Conservation (phyloP, 2,329 filamentous ascomycete species). For the Penicillium griseofulvum region DNA sequence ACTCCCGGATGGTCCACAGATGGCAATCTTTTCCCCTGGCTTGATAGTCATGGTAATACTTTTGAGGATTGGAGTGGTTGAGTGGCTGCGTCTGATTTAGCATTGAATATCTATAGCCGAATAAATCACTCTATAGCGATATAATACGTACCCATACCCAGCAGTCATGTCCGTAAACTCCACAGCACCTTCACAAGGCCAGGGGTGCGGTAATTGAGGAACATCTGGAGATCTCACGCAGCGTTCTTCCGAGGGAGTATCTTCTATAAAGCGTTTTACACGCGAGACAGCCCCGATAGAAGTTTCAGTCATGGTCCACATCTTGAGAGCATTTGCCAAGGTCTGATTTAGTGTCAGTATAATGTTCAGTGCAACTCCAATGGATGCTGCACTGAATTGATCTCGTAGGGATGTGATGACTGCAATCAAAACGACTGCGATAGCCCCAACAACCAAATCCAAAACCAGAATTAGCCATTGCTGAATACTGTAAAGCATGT, state of each 20-base stretch:
- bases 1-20: constrained; percentile 7
- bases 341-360: neutral
- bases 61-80: neutral
- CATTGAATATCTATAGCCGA: neutral
- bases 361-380: neutral
- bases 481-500: constrained; percentile 1
- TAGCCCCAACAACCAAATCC: neutral
- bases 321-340: neutral
- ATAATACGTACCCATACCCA: neutral
- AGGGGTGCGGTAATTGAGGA: neutral
- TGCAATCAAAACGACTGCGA: neutral
- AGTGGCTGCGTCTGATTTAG: neutral
- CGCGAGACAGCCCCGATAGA: neutral
- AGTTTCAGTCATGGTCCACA: constrained; percentile 1
- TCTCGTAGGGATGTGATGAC: neutral
- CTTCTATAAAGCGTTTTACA: neutral
- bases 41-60: constrained; percentile 1
- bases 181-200: neutral
- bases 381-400: neutral
- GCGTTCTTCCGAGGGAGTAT: neutral
- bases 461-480: neutral
- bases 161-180: neutral
- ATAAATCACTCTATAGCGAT: too few relatives aligned
- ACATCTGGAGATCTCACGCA: neutral
- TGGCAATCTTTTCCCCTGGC: constrained; percentile 6